Base-by-base conservation (phyloP, 768 basidiomycete genomes). In the Termitomyces titanicus region DNA sequence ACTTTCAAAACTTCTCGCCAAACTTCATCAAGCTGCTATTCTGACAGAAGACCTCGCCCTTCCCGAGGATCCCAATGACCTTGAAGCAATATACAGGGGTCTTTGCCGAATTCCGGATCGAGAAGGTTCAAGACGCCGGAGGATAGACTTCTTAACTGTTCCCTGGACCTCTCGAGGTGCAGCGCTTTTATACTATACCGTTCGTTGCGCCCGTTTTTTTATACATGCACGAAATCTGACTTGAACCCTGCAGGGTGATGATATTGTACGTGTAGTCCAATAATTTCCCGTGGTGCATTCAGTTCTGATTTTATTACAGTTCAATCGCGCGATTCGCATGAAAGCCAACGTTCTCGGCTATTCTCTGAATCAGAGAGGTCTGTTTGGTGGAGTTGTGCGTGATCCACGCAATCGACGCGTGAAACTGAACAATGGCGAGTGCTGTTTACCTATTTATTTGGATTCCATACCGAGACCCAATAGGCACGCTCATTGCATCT, bases 151-250 rank as follows among this genome's bases (percentile, higher is more conserved):
- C 57, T 73, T 97, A 29, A 84, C 84, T 17, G 82, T 95, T 1
- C 92, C 94, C 1, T 94, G 86, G 80, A 70, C 72, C 49, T 82
- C 78, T 25, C 81, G 86, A 63, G 95, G 94, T 0, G 94, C 89
- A 1, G 93, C 94, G 0, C 69, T 94, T 49, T 71, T 97, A n/a
- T 97, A 97, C 68, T 97, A 93, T 66, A 96, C 94, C 1, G 92
- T 88, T 58, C 63, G 80, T 70, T 43, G 13, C 20, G 27, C 44
- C 12, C 35, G 46, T n/a, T 25, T 53, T 18, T 51, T 25, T 17
- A 40, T 25, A 29, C 15, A 53, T 34, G 42, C 46, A 43, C 39
- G 31, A 44, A 40, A 13, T 47, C 48, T 31, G 27, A 48, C n/a
- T 51, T 43, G 5, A n/a, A 46, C 44, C n/a, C 20, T 53, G 27